Percentiles rank a stretch among this genome's conserved stretches.
Evolutionary conservation across 176 grass and related monocot species (phyloP).

Genomic region (Tillandsia leiboldiana): DNA sequence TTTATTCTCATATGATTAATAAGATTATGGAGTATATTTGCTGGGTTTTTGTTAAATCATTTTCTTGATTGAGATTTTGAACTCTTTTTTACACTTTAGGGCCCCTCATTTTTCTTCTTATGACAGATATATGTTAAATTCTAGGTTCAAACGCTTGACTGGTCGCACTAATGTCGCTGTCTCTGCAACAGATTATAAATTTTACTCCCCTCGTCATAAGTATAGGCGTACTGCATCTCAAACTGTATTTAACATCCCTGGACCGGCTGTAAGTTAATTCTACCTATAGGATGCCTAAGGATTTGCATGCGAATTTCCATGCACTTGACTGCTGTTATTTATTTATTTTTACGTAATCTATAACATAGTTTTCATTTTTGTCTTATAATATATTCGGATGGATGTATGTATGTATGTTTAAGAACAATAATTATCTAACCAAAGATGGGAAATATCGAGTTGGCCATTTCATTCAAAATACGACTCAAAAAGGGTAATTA

Average conservation of each 20-base stretch:
- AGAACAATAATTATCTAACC: too few relatives aligned
- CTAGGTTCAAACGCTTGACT: constrained; percentile 86
- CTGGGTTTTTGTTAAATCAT: not conserved
- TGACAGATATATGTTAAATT: constrained; percentile 1
- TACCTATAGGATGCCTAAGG: constrained; percentile 3
- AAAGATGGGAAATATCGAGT: too few relatives aligned
- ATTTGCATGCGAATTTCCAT: not conserved
- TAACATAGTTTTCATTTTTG: too few relatives aligned
- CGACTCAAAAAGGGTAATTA: too few relatives aligned
- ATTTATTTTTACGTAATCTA: not conserved
- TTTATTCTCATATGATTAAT: not conserved
- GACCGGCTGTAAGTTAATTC: constrained; percentile 39
- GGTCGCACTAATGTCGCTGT: constrained; percentile 52
- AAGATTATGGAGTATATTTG: not conserved
- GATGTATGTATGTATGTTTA: too few relatives aligned
- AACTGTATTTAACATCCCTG: constrained; percentile 47
- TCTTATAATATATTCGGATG: too few relatives aligned
- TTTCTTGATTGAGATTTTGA: not conserved
- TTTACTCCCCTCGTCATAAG: constrained; percentile 80
- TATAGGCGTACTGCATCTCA: constrained; percentile 46
- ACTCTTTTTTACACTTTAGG: not conserved
- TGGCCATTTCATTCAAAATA: too few relatives aligned
- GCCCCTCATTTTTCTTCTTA: not conserved
- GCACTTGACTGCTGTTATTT: constrained; percentile 3
- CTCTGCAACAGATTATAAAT: constrained; percentile 79